These are phyloP conservation scores for Fusarium dlaminii DNA, from an alignment of 2,329 filamentous ascomycete species.

Conservation along the genomic window DNA sequence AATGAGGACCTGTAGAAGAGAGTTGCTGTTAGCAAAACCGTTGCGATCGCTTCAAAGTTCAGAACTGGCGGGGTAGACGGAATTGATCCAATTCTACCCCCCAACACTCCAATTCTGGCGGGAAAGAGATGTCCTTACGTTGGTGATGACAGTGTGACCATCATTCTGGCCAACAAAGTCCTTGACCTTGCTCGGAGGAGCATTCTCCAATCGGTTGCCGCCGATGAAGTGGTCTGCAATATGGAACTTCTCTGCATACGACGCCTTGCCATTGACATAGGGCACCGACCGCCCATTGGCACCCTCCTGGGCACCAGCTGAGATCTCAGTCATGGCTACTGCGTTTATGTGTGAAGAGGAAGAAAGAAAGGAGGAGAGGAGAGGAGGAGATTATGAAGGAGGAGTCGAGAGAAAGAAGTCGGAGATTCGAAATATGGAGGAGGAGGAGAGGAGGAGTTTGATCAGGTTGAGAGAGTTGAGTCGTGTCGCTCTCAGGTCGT, in stretches of 20 bases:
- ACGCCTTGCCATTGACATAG: constrained; percentile 66
- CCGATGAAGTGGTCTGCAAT: constrained; percentile 95
- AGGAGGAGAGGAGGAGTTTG: constrained; percentile 28
- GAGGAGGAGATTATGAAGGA: constrained; percentile 24
- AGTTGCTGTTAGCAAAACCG: constrained; percentile 22
- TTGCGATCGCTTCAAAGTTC: not conserved
- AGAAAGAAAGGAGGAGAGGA: not conserved
- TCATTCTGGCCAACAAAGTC: constrained; percentile 92
- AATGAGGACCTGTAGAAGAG: constrained; percentile 80
- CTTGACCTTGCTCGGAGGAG: constrained; percentile 87
- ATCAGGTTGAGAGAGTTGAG: constrained; percentile 17
- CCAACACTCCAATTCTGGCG: not conserved
- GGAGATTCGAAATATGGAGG: constrained; percentile 12
- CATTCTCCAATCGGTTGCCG: constrained; percentile 86
- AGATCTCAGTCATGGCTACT: constrained; percentile 60
- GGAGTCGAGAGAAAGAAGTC: constrained; percentile 23
- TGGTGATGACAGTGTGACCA: constrained; percentile 98
- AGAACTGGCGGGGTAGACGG: constrained; percentile 13
- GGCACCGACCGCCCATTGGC: constrained; percentile 61
- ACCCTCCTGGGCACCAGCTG: constrained; percentile 52
- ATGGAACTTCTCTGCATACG: constrained; percentile 83
- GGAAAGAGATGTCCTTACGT: constrained; percentile 67
- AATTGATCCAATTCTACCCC: not conserved
- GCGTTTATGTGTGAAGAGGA: constrained; percentile 34
- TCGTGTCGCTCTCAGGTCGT: constrained; percentile 41